These are phyloP conservation scores for Suillus plorans DNA, from an alignment of 768 basidiomycete genomes.

Conservation along the genomic window DNA sequence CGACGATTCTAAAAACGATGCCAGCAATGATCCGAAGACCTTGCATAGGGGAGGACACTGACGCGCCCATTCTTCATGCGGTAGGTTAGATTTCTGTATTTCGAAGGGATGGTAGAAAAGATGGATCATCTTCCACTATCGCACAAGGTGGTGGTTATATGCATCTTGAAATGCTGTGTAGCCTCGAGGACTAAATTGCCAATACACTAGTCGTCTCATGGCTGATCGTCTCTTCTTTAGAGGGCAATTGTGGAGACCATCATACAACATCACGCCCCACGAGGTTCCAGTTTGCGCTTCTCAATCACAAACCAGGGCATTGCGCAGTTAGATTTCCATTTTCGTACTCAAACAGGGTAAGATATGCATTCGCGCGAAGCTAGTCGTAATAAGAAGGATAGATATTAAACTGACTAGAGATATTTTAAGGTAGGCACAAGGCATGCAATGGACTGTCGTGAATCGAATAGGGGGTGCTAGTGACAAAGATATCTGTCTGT, in stretches of 20 bases:
- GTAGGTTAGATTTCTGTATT: neutral
- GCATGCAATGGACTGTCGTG: neutral
- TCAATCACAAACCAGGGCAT: neutral
- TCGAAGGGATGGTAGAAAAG: neutral
- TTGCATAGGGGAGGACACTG: neutral
- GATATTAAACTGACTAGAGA: neutral
- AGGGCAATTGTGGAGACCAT: neutral
- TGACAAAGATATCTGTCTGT: neutral
- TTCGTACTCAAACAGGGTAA: neutral
- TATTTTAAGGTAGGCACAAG: neutral
- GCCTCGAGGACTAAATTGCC: neutral
- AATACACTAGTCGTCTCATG: slow-evolving; percentile 1
- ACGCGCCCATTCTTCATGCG: neutral
- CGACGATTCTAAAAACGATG: neutral
- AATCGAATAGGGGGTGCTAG: neutral
- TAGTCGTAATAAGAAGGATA: neutral
- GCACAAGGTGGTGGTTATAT: neutral
- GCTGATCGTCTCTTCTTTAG: slow-evolving; percentile 3
- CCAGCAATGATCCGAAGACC: neutral
- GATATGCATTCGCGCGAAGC: neutral
- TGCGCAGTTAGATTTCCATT: neutral
- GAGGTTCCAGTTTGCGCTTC: neutral
- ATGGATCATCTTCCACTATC: neutral
- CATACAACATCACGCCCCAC: neutral
- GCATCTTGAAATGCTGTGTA: neutral